phyloP scores from a whole-genome alignment of 306 rosid genomes.

The Fagus sylvatica region DNA sequence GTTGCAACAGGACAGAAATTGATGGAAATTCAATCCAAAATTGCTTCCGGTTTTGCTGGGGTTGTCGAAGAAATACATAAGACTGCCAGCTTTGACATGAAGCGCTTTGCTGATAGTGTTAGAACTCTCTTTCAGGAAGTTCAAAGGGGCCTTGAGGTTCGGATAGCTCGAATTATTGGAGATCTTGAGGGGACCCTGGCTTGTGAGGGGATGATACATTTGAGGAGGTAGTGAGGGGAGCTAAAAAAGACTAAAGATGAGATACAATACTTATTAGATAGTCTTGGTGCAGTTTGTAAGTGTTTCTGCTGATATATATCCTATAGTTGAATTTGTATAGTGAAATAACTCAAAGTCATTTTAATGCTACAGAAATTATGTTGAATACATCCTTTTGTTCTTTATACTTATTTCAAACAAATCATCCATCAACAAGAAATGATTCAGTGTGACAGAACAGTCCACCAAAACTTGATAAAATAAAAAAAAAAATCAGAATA shows the following conservation, averaged over 20 bases:
- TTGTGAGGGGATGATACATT: conserved; percentile 81
- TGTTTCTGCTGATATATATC: conserved; percentile 28
- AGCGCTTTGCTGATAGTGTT: conserved; percentile 63
- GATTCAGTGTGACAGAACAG: background rate
- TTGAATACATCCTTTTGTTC: conserved; percentile 19
- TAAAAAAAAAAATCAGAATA: no score
- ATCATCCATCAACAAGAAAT: conserved; percentile 12
- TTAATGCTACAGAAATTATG: conserved; percentile 27
- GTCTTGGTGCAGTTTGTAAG: conserved; percentile 16
- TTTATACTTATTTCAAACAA: conserved; percentile 23
- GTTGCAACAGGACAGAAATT: conserved; percentile 86
- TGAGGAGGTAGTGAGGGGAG: conserved; percentile 48
- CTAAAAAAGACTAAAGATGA: background rate
- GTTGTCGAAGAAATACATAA: conserved; percentile 67
- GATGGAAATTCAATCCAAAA: conserved; percentile 71
- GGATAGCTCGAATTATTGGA: conserved; percentile 82
- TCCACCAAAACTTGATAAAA: background rate
- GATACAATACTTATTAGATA: conserved; percentile 1
- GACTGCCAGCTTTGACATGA: conserved; percentile 71
- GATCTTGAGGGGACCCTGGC: conserved; percentile 93
- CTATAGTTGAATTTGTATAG: conserved; percentile 44
- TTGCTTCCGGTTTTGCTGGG: conserved; percentile 55
- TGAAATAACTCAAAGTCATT: conserved; percentile 23
- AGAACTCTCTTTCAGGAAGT: conserved; percentile 76
- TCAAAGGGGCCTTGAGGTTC: conserved; percentile 89